Percentiles rank a stretch among this genome's conserved stretches.
Evolutionary conservation across 306 rosid genomes (phyloP).

Genomic region (Gleditsia sinensis): DNA sequence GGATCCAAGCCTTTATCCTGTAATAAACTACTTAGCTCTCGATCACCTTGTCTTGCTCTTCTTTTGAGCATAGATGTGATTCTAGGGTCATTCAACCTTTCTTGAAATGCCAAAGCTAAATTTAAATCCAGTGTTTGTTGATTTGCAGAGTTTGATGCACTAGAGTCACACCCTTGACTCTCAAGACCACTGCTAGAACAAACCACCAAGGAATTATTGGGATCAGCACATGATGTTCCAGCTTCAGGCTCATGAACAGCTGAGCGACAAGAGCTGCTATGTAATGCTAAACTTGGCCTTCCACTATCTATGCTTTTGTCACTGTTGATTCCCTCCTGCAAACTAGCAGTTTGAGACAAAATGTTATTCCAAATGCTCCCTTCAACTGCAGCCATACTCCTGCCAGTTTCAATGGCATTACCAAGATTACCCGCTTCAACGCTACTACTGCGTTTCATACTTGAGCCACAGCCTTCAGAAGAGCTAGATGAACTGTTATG

Average conservation of each 20-base stretch:
- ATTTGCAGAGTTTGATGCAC: constrained; percentile 84
- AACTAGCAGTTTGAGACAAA: constrained; percentile 64
- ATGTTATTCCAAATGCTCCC: constrained; percentile 78
- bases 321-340: constrained; percentile 88
- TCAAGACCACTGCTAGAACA: constrained; percentile 94
- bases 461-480: constrained; percentile 98
- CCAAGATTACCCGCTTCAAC: constrained; percentile 87
- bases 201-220: constrained; percentile 65
- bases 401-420: constrained; percentile 70
- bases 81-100: constrained; percentile 95
- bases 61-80: constrained; percentile 83
- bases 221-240: constrained; percentile 65
- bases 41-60: constrained; percentile 82
- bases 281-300: constrained; percentile 92
- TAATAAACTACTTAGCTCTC: constrained; percentile 74
- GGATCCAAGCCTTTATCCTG: constrained; percentile 99
- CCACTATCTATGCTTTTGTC: constrained; percentile 99
- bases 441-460: constrained; percentile 97
- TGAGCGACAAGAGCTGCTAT: constrained; percentile 94
- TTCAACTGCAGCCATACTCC: constrained; percentile 64
- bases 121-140: constrained; percentile 89
- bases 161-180: constrained; percentile 93
- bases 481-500: constrained; percentile 97
- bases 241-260: constrained; percentile 83
- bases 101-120: constrained; percentile 93